phyloP scores from a whole-genome alignment of 179 eudicot species.

The Gypsophila paniculata region DNA sequence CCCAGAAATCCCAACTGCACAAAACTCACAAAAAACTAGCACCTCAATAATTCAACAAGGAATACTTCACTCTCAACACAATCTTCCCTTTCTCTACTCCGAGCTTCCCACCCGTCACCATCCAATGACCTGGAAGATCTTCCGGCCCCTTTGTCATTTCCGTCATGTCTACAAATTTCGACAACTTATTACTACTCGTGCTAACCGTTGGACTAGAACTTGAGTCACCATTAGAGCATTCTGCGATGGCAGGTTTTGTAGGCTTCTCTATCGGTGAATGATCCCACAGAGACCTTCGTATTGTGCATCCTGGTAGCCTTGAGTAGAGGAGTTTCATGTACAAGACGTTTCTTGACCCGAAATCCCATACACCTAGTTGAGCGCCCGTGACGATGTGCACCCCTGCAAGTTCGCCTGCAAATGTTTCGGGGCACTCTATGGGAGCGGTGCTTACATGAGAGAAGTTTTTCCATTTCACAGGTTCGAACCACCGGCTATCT shows the following conservation, averaged over 20 bases:
- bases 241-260: conserved; percentile 20
- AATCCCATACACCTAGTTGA: conserved; percentile 91
- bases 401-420: conserved; percentile 54
- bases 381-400: conserved; percentile 81
- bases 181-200: conserved; percentile 46
- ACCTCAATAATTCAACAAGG: conserved; percentile 66
- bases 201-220: conserved; percentile 41
- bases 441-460: conserved; percentile 91
- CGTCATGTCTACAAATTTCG: conserved; percentile 61
- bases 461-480: conserved; percentile 83
- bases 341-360: conserved; percentile 77
- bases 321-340: conserved; percentile 80
- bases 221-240: conserved; percentile 36
- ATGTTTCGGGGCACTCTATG: conserved; percentile 63
- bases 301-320: conserved; percentile 71
- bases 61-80: conserved; percentile 71
- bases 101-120: conserved; percentile 83
- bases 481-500: conserved; percentile 92
- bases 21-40: conserved; percentile 20
- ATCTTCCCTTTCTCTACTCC: conserved; percentile 83
- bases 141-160: conserved; percentile 77
- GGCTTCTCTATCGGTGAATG: conserved; percentile 47
- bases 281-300: conserved; percentile 80
- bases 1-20: neutral
- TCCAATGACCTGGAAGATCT: conserved; percentile 82